Base-by-base conservation (phyloP, 495 filamentous ascomycete species). In the Tuber magnatum region DNA sequence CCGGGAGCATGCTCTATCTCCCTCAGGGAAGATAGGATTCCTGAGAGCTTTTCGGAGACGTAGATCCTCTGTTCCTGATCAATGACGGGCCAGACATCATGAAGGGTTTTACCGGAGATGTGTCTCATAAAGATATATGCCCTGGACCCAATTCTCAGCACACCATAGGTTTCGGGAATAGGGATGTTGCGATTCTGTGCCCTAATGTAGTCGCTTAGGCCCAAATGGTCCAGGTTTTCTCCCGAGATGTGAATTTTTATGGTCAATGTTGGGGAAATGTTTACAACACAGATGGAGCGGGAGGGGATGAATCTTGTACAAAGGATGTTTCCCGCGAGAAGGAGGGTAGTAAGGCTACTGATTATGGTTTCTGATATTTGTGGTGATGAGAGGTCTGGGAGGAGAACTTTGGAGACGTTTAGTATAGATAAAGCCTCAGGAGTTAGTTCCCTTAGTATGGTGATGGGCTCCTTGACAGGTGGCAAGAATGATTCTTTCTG, bases 1-100 rank as follows among this genome's bases (percentile, higher is more conserved):
- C 46, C 56, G 24, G 46, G 32, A 6, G 32, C 0, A 44, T 35
- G 40, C 35, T 76, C 46, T 42, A 78, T 44, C 10, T 75, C 28
- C 38, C 76, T 71, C 6, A 79, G 20, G 20, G 69, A 69, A 43
- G 32, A 41, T 40, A 79, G n/a, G 24, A 78, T 78, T n/a, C 18
- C 18, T 8, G 70, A 28, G 28, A 79, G 77, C 43, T 75, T 38
- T 12, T 12, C 14, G 22, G 44, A 69, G 18, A 78, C 20, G 20
- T 32, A 70, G 14, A 10, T 51, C 76, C 76, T 80, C 70, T 73
- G 69, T 39, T 77, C 48, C 16, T n/a, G 24, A 7, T 42, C 44
- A 32, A 77, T 42, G 39, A 3, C 39, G n/a, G 40, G 69, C 76
- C 74, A 72, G 22, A 22, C n/a, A 32, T 43, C 69, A 4, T 77